phyloP scores from a whole-genome alignment of 352 stramenopile genomes.

The Phytophthora quininea region DNA sequence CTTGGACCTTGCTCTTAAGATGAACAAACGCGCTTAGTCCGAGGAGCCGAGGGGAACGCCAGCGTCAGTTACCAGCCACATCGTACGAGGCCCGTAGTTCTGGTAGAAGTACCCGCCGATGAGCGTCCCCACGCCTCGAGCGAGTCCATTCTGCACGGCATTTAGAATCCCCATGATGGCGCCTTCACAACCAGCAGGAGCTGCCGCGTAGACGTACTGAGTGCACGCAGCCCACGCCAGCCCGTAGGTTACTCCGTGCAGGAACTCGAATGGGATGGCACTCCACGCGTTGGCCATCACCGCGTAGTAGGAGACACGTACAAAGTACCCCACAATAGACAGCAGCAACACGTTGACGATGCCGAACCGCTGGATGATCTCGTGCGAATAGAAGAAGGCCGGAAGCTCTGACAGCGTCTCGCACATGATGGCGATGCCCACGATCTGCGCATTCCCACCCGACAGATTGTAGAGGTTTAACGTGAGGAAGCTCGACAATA shows the following conservation, averaged over 20 bases:
- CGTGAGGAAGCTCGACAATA: slow-evolving; percentile 84
- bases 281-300: slow-evolving; percentile 82
- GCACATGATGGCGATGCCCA: slow-evolving; percentile 81
- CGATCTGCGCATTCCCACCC: slow-evolving; percentile 70
- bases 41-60: slow-evolving; percentile 67
- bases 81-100: slow-evolving; percentile 58
- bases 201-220: slow-evolving; percentile 75
- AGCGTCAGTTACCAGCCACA: slow-evolving; percentile 75
- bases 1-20: slow-evolving; percentile 54
- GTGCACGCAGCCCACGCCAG: slow-evolving; percentile 77
- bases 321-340: slow-evolving; percentile 70
- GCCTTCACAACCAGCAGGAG: slow-evolving; percentile 63
- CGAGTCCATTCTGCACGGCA: slow-evolving; percentile 76
- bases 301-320: slow-evolving; percentile 75
- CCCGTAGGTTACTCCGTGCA: slow-evolving; percentile 78
- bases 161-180: slow-evolving; percentile 84
- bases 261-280: slow-evolving; percentile 81
- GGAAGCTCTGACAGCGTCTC: slow-evolving; percentile 83
- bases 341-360: slow-evolving; percentile 77
- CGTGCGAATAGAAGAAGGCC: slow-evolving; percentile 82
- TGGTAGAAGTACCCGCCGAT: slow-evolving; percentile 83
- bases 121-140: slow-evolving; percentile 66
- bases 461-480: slow-evolving; percentile 86
- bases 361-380: slow-evolving; percentile 71
- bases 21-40: slow-evolving; percentile 62